Percentiles rank a stretch among this genome's conserved stretches.
Conservation (phyloP, 768 basidiomycete genomes). For the Suillus subluteus region DNA sequence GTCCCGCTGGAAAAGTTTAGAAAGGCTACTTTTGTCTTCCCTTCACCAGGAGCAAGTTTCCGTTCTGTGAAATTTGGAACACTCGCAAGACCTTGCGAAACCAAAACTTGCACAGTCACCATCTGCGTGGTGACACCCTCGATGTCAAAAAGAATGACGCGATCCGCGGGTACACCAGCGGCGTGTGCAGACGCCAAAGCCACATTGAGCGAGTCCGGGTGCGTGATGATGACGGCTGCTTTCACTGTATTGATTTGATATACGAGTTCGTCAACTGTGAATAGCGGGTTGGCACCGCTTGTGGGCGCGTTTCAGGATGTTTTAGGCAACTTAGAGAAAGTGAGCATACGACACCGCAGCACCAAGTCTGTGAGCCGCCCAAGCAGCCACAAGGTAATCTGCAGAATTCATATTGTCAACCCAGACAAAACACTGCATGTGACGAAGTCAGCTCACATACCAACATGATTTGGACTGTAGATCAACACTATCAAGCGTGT, state of each 20-base stretch:
- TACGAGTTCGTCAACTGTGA: constrained; percentile 57
- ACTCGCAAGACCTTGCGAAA: constrained; percentile 49
- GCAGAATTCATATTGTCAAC: background rate
- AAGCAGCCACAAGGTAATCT: constrained; percentile 61
- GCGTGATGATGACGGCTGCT: constrained; percentile 51
- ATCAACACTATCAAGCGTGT: constrained; percentile 51
- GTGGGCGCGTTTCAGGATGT: constrained; percentile 7
- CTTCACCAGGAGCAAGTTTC: constrained; percentile 58
- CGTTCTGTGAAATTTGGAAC: constrained; percentile 50
- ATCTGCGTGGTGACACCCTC: constrained; percentile 20
- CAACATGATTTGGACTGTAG: constrained; percentile 70
- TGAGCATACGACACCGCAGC: constrained; percentile 57
- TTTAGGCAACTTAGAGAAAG: background rate
- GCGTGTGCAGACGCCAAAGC: constrained; percentile 49
- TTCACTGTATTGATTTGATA: constrained; percentile 57
- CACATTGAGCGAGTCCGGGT: constrained; percentile 46
- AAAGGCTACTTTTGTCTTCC: constrained; percentile 69
- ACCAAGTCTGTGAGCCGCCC: constrained; percentile 60
- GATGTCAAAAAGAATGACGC: constrained; percentile 46
- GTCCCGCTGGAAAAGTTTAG: constrained; percentile 78
- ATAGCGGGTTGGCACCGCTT: constrained; percentile 67
- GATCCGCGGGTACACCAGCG: constrained; percentile 45
- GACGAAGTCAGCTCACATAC: constrained; percentile 34
- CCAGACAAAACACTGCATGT: background rate
- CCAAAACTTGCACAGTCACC: constrained; percentile 48